Percentiles rank a stretch among this genome's conserved stretches.
phyloP scores from a whole-genome alignment of 2,329 filamentous ascomycete species.

The Phaeophleospora eucalypticola region DNA sequence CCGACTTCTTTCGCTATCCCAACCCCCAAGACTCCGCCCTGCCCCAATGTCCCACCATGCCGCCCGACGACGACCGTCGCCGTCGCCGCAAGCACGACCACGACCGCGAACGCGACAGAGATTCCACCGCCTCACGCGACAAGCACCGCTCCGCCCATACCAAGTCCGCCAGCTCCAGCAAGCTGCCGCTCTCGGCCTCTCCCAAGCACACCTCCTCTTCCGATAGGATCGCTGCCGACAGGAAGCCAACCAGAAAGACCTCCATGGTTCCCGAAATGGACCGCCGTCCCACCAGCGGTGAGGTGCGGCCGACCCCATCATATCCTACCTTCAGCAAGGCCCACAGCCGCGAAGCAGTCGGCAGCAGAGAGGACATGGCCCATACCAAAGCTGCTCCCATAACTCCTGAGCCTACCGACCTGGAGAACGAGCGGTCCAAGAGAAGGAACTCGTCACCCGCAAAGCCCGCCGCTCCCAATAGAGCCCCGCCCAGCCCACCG shows the following conservation, averaged over 20 bases:
- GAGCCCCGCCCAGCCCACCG: slow-evolving; percentile 46
- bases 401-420: slow-evolving; percentile 42
- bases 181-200: slow-evolving; percentile 25
- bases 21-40: slow-evolving; percentile 17
- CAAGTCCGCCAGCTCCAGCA: slow-evolving; percentile 27
- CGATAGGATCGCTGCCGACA: slow-evolving; percentile 3
- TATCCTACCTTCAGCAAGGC: slow-evolving; percentile 86
- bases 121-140: slow-evolving; percentile 24
- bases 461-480: slow-evolving; percentile 20
- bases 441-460: slow-evolving; percentile 28
- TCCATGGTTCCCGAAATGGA: slow-evolving; percentile 45
- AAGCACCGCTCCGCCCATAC: slow-evolving; percentile 25
- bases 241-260: slow-evolving; percentile 9
- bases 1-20: slow-evolving; percentile 11
- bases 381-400: slow-evolving; percentile 29
- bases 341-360: slow-evolving; percentile 82
- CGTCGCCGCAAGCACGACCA: slow-evolving; percentile 27
- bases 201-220: slow-evolving; percentile 14
- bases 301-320: slow-evolving; percentile 48
- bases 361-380: slow-evolving; percentile 46
- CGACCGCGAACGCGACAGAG: slow-evolving; percentile 28
- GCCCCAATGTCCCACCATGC: slow-evolving; percentile 19
- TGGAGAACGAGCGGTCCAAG: slow-evolving; percentile 28
- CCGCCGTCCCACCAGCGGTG: slow-evolving; percentile 33
- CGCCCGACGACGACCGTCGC: slow-evolving; percentile 24